Evolutionary conservation across 371 early-diverging fungal genomes (phyloP), one percentile per base, ranked within the genome.

Genomic region (Apophysomyces ossiformis): DNA sequence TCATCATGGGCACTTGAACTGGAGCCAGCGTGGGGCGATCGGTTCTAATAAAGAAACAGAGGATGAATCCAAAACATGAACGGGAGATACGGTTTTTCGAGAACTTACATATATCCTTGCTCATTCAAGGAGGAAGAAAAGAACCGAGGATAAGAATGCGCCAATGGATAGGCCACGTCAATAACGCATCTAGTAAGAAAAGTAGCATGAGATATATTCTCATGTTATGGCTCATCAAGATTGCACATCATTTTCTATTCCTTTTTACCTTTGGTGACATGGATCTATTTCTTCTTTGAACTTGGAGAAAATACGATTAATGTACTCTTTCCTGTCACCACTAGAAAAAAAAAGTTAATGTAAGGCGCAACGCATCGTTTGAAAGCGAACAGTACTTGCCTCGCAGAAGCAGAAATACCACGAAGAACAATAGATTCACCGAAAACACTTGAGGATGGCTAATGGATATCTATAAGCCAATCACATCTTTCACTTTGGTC

Each of bases 111-210:
- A 35, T 45, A 61, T n/a, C 77, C 77, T 45, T 70, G 50, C 2
- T 32, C 26, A 32, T 65, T 57, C 7, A 71, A 15, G 13, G 32
- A 15, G 0, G 69, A 43, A 3, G 58, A 62, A 37, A 82, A 78
- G 39, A 82, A 58, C 7, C 65, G 76, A 16, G 83, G 83, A 47
- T 67, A 79, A 5, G 83, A 75, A 12, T 73, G 71, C 15, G 77
- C 69, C 15, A 82, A 63, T n/a, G 81, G 83, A 38, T 78, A 75
- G 8, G 72, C 39, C 4, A 43, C 54, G 9, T 69, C 75, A 37
- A 72, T 37, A 26, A 65, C 41, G n/a, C 46, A 58, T 58, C 68
- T 60, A 21, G 41, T 41, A 50, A 50, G n/a, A 21, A 7, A 11
- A 18, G 54, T 7, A 8, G 5, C 18, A 18, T 50, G 1, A 50